Conservation (phyloP, 2,329 filamentous ascomycete genomes). For the Volutella citrinella region DNA sequence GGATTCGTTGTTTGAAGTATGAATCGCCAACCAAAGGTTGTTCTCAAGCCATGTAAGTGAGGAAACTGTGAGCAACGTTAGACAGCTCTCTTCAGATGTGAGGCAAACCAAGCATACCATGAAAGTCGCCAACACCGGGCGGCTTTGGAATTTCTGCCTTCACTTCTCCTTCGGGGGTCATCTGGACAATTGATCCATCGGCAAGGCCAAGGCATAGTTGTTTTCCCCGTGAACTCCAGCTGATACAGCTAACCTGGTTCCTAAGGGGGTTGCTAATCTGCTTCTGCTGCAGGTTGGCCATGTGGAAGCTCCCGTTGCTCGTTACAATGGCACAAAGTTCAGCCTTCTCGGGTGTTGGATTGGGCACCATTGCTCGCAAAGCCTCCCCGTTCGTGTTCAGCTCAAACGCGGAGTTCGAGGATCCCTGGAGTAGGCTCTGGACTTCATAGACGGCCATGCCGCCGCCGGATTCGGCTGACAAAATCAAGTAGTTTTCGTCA, state of each 20-base stretch:
- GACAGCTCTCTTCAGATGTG: neutral
- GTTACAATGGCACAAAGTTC: constrained; percentile 81
- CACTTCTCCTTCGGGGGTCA: constrained; percentile 75
- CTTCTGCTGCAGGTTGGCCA: constrained; percentile 74
- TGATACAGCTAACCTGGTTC: constrained; percentile 74
- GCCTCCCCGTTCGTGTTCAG: constrained; percentile 72
- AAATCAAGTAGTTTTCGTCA: constrained; percentile 80
- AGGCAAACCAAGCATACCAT: constrained; percentile 55
- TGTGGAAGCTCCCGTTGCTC: constrained; percentile 72
- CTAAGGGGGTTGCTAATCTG: constrained; percentile 64
- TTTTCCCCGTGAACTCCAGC: constrained; percentile 92
- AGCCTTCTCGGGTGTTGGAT: constrained; percentile 70
- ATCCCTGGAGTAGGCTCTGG: constrained; percentile 62
- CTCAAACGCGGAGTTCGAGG: constrained; percentile 68
- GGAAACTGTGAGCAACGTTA: constrained; percentile 54
- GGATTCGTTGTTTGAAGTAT: constrained; percentile 63
- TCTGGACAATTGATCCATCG: constrained; percentile 76
- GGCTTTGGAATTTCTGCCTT: constrained; percentile 80
- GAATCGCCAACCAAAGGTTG: constrained; percentile 75
- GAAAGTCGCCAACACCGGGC: constrained; percentile 61
- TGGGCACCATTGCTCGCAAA: constrained; percentile 73
- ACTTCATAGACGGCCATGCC: constrained; percentile 83
- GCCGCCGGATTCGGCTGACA: constrained; percentile 78
- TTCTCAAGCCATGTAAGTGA: constrained; percentile 88
- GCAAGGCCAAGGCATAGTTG: constrained; percentile 83